A percentile compares a stretch with the other conserved stretches of the same genome.
Evolutionary conservation across 1,284 basidiomycete species (phyloP).

Genomic region (Trametes pubescens): DNA sequence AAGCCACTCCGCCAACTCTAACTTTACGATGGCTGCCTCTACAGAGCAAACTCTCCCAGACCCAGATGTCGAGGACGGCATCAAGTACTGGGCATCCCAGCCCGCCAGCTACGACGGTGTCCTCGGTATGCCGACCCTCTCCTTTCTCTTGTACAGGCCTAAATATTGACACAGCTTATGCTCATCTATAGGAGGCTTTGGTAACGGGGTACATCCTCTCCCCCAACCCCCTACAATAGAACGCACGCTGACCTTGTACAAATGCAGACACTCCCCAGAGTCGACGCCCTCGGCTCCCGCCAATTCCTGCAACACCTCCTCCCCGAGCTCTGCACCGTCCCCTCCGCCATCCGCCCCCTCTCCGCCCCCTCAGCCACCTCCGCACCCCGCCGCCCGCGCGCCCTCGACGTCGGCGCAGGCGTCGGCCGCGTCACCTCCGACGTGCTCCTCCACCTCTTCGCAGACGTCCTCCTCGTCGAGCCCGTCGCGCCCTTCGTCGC

Average conservation of each 20-base stretch:
- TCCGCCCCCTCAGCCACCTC: conserved; percentile 29
- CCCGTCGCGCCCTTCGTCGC: conserved; percentile 82
- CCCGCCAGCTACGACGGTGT: conserved; percentile 81
- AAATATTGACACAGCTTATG: conserved; percentile 31
- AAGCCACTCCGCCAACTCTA: neutral
- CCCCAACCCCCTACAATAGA: neutral
- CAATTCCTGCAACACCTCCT: conserved; percentile 84
- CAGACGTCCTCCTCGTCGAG: conserved; percentile 88
- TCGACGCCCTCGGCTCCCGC: conserved; percentile 89
- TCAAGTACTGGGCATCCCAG: conserved; percentile 81
- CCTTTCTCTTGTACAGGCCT: neutral
- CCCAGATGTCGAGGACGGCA: conserved; percentile 68
- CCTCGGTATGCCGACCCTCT: conserved; percentile 51
- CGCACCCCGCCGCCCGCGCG: conserved; percentile 63
- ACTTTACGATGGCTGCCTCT: conserved; percentile 9
- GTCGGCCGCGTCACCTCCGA: conserved; percentile 90
- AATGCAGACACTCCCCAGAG: conserved; percentile 81
- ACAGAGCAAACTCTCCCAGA: conserved; percentile 38
- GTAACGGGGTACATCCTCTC: conserved; percentile 63
- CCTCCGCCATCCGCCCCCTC: conserved; percentile 64
- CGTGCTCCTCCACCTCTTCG: conserved; percentile 85
- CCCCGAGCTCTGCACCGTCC: conserved; percentile 79
- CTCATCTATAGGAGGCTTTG: conserved; percentile 66
- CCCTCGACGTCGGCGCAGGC: conserved; percentile 91
- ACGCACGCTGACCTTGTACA: conserved; percentile 3